These are phyloP conservation scores for Termitomyces sp. DNA, from an alignment of 768 basidiomycete genomes.

Conservation along the genomic window DNA sequence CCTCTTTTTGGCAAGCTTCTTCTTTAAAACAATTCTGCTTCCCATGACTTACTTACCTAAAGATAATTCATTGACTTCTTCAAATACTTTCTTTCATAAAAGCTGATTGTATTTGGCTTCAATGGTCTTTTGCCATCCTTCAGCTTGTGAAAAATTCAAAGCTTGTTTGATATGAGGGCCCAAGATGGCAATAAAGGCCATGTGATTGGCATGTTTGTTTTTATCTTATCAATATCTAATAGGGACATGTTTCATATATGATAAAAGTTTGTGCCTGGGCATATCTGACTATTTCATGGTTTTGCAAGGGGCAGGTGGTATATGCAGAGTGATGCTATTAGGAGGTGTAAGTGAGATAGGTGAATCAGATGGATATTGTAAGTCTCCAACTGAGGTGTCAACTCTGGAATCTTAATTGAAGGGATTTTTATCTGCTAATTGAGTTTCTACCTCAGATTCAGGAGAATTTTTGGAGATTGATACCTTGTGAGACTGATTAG, in stretches of 20 bases:
- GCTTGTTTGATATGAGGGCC: background rate
- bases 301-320: background rate
- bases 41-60: too few species aligned
- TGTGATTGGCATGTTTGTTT: background rate
- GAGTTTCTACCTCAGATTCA: background rate
- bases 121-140: background rate
- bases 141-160: background rate
- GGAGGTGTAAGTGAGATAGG: background rate
- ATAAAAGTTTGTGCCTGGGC: background rate
- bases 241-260: background rate
- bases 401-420: background rate
- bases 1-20: too few species aligned
- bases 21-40: too few species aligned
- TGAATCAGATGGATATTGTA: background rate
- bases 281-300: background rate
- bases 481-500: background rate
- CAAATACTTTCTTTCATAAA: background rate
- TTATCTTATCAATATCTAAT: background rate
- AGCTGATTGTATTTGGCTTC: background rate
- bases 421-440: background rate
- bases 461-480: background rate
- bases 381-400: background rate
- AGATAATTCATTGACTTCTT: too few species aligned
- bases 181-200: background rate
- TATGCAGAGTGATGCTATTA: background rate